Base-by-base conservation (phyloP, 768 basidiomycete species). In the Infundibulicybe gibba region DNA sequence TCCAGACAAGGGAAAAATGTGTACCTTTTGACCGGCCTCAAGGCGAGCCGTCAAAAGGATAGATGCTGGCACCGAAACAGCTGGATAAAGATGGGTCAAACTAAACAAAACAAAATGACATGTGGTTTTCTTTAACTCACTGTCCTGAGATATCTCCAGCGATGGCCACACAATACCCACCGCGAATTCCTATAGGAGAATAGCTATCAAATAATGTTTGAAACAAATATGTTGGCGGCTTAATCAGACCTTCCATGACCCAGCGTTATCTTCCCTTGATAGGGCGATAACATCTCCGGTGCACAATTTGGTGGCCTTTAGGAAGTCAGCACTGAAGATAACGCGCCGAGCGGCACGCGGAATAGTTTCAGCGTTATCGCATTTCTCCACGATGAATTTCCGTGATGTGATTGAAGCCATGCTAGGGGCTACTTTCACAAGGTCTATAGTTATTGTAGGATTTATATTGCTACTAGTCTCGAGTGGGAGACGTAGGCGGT, bases 121-220 rank as follows among this genome's bases (percentile, higher is more conserved):
- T 58, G 45, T 47, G 43, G 31, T 32, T 45, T 9, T 41, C n/a
- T 33, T 45, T 45, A 49, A 72, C 81, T 57, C 61, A 86, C 89
- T 68, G 50, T 81, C 76, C 43, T 71, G 72, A 20, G 79, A 59
- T 45, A 83, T 45, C 6, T 87, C 84, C 39, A 74, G 56, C 33
- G 83, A 85, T n/a, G 88, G 87, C 89, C 89, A 91, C 54, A 78
- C 75, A 40, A 82, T 66, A 5, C 89, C 90, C 44, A 90, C 69
- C 11, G 83, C 78, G 61, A 83, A 83, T 38, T 71, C 64, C 84
- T 86, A 59, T 59, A 47, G 38, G 31, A 49, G 44, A 49, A 31
- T n/a, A n/a, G 21, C 39, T 20, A 49, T 58, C 50, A 57, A 50
- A 52, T 37, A 38, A 3, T 3, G 35, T n/a, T 6, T 3, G 10